Base-by-base conservation (phyloP, 2,329 filamentous ascomycete genomes). In the Colletotrichum theobromicola region DNA sequence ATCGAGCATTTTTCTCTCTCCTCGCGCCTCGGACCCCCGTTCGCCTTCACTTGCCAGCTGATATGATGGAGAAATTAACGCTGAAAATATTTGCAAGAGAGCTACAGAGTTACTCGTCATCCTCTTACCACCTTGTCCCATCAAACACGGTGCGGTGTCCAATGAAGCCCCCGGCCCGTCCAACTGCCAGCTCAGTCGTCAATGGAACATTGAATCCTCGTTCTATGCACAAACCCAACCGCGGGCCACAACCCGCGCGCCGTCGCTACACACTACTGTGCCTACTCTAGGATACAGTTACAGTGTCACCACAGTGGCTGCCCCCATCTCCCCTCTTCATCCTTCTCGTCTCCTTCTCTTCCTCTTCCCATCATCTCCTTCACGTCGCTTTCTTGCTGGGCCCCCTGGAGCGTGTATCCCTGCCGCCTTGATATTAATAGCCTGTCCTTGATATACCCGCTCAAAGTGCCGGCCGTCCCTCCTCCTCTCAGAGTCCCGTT, bases 391-490 rank as follows among this genome's bases (percentile, higher is more conserved):
- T 73, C 50, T 50, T 50, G 64, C 64, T 73, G 73, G 63, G 9
- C 5, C 64, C 66, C 70, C 46, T 37, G 24, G 30, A 28, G n/a
- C 35, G 30, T 28, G 10, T 24, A 75, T 61, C 70, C 73, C 73
- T 74, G 64, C 71, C 15, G 21, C 18, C 32, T 15, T n/a, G 37
- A 70, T 70, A 70, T 74, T 66, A 74, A 70, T 70, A 75, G 70
- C 64, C 50, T 62, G 24, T 26, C 58, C 69, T 24, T 65, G 50
- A 18, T 75, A 75, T 74, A 69, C 70, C 70, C 70, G 64, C 73
- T 57, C 69, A 67, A 72, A 72, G 70, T 73, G 64, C 70, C 73
- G 73, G 70, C 34, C 63, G 35, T 66, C 26, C 55, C 60, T 18
- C 37, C 57, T 67, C 53, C 53, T 50, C 3, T 21, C 42, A 50